Conservation (phyloP, 495 filamentous ascomycete species). For the Annulohypoxylon moriforme region DNA sequence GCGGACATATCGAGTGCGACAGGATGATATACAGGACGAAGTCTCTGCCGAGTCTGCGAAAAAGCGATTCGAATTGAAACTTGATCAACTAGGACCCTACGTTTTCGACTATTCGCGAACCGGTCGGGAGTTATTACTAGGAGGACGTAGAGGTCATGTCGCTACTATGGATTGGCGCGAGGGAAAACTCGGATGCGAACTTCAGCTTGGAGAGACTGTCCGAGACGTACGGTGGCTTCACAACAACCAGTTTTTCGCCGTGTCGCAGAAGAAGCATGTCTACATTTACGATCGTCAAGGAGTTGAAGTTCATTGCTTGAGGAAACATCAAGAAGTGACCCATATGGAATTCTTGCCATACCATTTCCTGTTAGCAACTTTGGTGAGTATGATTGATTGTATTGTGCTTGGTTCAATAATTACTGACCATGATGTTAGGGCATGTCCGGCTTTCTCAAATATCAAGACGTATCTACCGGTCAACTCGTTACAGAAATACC, state of each 20-base stretch:
- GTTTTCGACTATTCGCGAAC: constrained; percentile 87
- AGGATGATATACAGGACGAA: constrained; percentile 81
- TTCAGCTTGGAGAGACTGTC: constrained; percentile 90
- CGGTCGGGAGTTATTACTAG: constrained; percentile 84
- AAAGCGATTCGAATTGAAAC: constrained; percentile 89
- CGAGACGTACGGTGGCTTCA: constrained; percentile 92
- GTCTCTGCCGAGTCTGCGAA: constrained; percentile 86
- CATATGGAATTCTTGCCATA: constrained; percentile 97
- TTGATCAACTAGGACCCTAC: constrained; percentile 87
- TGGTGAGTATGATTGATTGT: constrained; percentile 63
- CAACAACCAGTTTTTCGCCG: constrained; percentile 94
- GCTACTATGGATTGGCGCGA: constrained; percentile 97
- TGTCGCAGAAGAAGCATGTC: constrained; percentile 97
- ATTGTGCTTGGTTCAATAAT: constrained; percentile 1
- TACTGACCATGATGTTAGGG: constrained; percentile 62
- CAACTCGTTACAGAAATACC: constrained; percentile 83
- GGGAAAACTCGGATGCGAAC: constrained; percentile 88
- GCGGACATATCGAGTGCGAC: constrained; percentile 88
- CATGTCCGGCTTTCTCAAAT: constrained; percentile 87
- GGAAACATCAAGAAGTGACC: constrained; percentile 90
- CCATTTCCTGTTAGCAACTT: constrained; percentile 90
- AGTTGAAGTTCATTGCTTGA: constrained; percentile 90
- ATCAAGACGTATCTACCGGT: constrained; percentile 94
- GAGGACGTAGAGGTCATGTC: constrained; percentile 92
- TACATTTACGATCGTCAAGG: constrained; percentile 90